phyloP scores from a whole-genome alignment of 192 early-diverging fungal species.

The Gigaspora rosea region DNA sequence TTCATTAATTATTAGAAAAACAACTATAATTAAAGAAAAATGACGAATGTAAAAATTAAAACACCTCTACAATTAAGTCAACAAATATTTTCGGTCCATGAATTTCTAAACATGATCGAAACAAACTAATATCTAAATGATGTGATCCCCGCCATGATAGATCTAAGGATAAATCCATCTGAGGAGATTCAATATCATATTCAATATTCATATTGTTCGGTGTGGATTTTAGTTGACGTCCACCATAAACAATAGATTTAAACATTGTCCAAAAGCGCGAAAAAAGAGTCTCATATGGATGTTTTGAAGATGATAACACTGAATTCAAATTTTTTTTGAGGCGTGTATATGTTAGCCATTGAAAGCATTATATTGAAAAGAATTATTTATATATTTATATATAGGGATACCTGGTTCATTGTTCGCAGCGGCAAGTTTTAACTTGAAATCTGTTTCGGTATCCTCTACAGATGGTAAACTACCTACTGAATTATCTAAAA shows the following conservation, averaged over 20 bases:
- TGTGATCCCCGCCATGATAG: not conserved
- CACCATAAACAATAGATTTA: conserved; percentile 6
- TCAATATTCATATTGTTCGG: not conserved
- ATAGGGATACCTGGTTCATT: not conserved
- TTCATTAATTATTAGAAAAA: not conserved
- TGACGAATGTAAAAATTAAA: not conserved
- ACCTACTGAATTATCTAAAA: not conserved
- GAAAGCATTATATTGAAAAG: too few relatives aligned
- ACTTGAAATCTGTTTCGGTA: not conserved
- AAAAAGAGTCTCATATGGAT: conserved; percentile 17
- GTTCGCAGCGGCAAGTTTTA: too few relatives aligned
- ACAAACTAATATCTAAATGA: conserved; percentile 31
- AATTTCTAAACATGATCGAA: conserved; percentile 16
- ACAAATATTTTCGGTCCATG: conserved; percentile 18
- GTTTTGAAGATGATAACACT: not conserved
- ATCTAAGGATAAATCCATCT: not conserved
- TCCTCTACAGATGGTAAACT: not conserved
- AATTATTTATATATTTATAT: too few relatives aligned
- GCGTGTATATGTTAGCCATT: too few relatives aligned
- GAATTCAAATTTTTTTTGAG: not conserved
- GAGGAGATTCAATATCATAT: not conserved
- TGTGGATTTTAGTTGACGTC: not conserved
- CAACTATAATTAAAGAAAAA: not conserved
- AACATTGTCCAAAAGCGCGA: conserved; percentile 19
- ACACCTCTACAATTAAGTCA: conserved; percentile 20